Evolutionary conservation across 345 rosid species (phyloP).

Genomic region (Eucalyptus marginata): DNA sequence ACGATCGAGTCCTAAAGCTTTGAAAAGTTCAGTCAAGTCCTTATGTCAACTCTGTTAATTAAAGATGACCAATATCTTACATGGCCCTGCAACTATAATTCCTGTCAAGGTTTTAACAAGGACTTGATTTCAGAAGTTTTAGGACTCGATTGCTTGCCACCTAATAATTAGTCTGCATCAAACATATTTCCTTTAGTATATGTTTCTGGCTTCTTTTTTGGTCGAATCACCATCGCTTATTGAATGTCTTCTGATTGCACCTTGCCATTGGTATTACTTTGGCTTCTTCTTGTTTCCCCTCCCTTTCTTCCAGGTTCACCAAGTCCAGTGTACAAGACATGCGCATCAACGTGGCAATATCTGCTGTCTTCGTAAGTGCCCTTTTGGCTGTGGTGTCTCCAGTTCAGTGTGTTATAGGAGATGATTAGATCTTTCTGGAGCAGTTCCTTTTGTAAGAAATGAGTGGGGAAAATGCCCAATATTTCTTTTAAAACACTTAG

Average conservation of each 20-base stretch:
- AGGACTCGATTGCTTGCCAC: neutral
- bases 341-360: slow-evolving; percentile 78
- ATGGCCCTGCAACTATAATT: neutral
- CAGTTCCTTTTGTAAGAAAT: neutral
- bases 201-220: neutral
- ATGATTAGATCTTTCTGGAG: neutral
- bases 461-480: neutral
- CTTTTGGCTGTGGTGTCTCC: neutral
- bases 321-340: slow-evolving; percentile 51
- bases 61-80: neutral
- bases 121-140: neutral
- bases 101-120: neutral
- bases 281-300: neutral
- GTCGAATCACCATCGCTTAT: neutral
- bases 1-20: neutral
- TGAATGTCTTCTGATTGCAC: neutral
- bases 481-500: neutral
- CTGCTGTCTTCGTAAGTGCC: slow-evolving; percentile 82
- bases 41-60: neutral
- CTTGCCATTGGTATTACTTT: neutral
- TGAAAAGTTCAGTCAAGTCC: neutral
- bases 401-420: neutral
- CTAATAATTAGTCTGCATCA: neutral
- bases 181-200: neutral
- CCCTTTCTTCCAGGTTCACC: slow-evolving; percentile 40